A percentile compares a stretch with the other conserved stretches of the same genome.
Evolutionary conservation across 2,329 filamentous ascomycete species (phyloP).

Genomic region (Colletotrichum sp.): DNA sequence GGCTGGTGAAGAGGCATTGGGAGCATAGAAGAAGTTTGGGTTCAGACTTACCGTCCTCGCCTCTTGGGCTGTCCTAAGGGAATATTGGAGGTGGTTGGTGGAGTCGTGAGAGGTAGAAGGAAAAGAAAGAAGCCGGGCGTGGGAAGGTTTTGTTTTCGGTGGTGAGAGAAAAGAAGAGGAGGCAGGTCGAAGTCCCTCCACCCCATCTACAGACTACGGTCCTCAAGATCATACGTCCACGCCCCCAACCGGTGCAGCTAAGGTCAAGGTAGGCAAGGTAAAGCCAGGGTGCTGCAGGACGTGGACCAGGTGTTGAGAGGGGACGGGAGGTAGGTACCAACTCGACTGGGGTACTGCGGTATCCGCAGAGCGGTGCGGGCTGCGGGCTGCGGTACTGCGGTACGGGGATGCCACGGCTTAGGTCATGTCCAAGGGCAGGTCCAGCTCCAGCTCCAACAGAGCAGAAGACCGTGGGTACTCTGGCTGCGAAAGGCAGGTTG

Average conservation of each 20-base stretch:
- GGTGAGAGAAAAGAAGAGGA: slow-evolving; percentile 26
- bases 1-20: slow-evolving; percentile 16
- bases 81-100: slow-evolving; percentile 36
- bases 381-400: background rate
- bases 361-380: slow-evolving; percentile 1
- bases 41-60: slow-evolving; percentile 23
- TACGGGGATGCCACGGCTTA: background rate
- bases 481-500: background rate
- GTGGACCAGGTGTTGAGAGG: background rate
- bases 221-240: background rate
- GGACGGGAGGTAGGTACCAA: background rate
- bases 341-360: slow-evolving; percentile 13
- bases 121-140: slow-evolving; percentile 25
- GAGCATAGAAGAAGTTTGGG: slow-evolving; percentile 13
- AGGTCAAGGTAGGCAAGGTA: background rate
- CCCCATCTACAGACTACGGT: background rate
- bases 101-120: slow-evolving; percentile 37
- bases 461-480: background rate
- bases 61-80: slow-evolving; percentile 21
- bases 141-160: slow-evolving; percentile 25
- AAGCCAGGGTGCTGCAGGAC: background rate
- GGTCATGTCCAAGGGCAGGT: background rate
- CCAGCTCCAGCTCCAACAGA: background rate
- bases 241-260: slow-evolving; percentile 12
- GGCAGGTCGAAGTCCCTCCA: slow-evolving; percentile 19